Evolutionary conservation across 345 rosid species (phyloP).

Genomic region (Pseudoturritis turrita): DNA sequence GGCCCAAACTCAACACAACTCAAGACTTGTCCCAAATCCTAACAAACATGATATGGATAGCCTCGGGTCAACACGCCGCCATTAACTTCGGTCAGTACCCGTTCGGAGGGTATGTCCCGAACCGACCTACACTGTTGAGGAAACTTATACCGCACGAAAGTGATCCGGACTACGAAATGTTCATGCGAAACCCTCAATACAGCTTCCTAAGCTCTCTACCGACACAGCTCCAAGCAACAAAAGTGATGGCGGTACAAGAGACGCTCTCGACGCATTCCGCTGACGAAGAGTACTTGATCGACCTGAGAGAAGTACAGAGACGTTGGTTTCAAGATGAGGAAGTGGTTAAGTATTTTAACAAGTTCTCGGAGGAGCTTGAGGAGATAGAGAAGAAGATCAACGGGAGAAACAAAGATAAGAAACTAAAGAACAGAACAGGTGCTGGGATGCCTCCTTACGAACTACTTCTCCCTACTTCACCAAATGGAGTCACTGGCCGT

Average conservation of each 20-base stretch:
- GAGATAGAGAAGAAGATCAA: constrained; percentile 66
- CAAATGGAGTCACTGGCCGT: constrained; percentile 86
- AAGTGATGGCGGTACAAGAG: constrained; percentile 96
- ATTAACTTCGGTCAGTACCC: constrained; percentile 95
- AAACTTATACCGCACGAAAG: constrained; percentile 64
- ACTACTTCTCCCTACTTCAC: constrained; percentile 71
- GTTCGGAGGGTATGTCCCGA: constrained; percentile 91
- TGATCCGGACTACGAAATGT: constrained; percentile 53
- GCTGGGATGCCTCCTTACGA: constrained; percentile 94
- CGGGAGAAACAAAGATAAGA: constrained; percentile 53
- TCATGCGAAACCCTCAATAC: constrained; percentile 64
- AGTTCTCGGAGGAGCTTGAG: constrained; percentile 50
- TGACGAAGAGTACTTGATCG: constrained; percentile 83
- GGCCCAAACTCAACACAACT: constrained; percentile 75
- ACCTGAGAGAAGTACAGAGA: constrained; percentile 45
- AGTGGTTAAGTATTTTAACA: constrained; percentile 42
- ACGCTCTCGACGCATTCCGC: constrained; percentile 83
- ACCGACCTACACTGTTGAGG: constrained; percentile 78
- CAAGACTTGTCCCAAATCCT: constrained; percentile 74
- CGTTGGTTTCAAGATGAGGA: constrained; percentile 68
- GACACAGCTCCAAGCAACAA: constrained; percentile 86
- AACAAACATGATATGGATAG: constrained; percentile 77
- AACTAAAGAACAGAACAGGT: constrained; percentile 66
- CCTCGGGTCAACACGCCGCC: constrained; percentile 95
- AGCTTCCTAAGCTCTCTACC: constrained; percentile 66